These are phyloP conservation scores for Ophiognomonia clavigignenti-juglandacearum DNA, from an alignment of 2,329 filamentous ascomycete genomes.

Conservation along the genomic window DNA sequence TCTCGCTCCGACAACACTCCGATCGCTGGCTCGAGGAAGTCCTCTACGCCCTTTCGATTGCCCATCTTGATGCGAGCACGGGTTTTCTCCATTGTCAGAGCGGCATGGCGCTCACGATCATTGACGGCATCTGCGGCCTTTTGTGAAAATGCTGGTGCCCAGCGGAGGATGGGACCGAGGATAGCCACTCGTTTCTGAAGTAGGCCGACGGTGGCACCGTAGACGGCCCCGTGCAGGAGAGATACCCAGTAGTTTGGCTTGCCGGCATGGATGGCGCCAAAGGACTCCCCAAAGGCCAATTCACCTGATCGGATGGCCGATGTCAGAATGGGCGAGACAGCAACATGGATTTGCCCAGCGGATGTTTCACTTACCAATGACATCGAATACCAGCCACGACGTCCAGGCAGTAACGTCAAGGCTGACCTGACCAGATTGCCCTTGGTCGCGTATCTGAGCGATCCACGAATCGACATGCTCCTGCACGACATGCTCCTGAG, in stretches of 20 bases:
- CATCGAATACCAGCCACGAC: conserved; percentile 22
- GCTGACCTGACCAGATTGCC: conserved; percentile 1
- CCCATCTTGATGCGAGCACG: conserved; percentile 15
- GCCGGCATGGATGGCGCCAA: conserved; percentile 14
- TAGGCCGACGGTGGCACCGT: conserved; percentile 7
- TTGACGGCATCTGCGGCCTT: conserved; percentile 5
- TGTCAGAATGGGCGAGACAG: too few species aligned
- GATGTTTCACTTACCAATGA: conserved; percentile 15
- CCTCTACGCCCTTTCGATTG: conserved; percentile 12
- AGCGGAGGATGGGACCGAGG: conserved; percentile 7
- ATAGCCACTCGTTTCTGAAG: conserved; percentile 16
- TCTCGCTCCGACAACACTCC: conserved; percentile 8
- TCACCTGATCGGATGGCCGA: conserved; percentile 13
- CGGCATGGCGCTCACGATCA: conserved; percentile 5
- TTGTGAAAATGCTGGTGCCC: conserved; percentile 9
- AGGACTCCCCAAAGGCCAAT: conserved; percentile 19
- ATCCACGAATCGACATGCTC: conserved; percentile 19
- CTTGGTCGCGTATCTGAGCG: conserved; percentile 11
- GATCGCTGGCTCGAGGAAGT: conserved; percentile 16
- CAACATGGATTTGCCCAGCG: too few species aligned
- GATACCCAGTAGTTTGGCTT: conserved; percentile 17
- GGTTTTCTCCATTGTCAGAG: conserved; percentile 16
- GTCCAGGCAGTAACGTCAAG: conserved; percentile 19
- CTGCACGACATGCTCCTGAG: conserved; percentile 21
- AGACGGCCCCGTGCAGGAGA: conserved; percentile 13